These are phyloP conservation scores for Apiotrichum mycotoxinovorans DNA, from an alignment of 1,284 basidiomycete species.

Conservation along the genomic window DNA sequence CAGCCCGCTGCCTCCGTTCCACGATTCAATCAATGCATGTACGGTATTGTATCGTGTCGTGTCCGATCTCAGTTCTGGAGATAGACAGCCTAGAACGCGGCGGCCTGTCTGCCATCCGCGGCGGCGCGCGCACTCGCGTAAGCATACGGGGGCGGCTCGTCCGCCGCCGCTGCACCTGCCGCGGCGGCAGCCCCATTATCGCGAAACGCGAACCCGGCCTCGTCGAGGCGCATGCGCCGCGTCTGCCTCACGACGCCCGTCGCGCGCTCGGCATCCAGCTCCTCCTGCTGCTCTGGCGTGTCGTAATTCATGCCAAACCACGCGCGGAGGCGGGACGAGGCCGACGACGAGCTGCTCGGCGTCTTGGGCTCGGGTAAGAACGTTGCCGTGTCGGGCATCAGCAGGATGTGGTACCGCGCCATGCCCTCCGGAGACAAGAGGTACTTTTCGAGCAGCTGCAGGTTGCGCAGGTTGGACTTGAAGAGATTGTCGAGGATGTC, in stretches of 20 bases:
- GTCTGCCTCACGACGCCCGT: conserved; percentile 37
- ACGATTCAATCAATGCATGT: too few species aligned
- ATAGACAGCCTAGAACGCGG: too few species aligned
- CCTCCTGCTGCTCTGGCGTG: conserved; percentile 11
- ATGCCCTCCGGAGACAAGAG: conserved; percentile 31
- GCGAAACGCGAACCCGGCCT: conserved; percentile 25
- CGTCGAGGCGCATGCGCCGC: conserved; percentile 42
- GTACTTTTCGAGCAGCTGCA: conserved; percentile 43
- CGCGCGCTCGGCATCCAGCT: conserved; percentile 30
- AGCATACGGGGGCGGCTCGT: too few species aligned
- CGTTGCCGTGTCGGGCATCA: conserved; percentile 45
- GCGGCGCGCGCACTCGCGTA: too few species aligned
- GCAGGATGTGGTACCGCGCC: conserved; percentile 42
- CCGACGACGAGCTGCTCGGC: neutral
- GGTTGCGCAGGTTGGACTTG: conserved; percentile 50
- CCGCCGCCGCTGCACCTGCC: neutral
- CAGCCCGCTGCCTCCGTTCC: too few species aligned
- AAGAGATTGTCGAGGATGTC: conserved; percentile 51
- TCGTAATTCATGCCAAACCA: conserved; percentile 19
- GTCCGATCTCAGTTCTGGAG: too few species aligned
- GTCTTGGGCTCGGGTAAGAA: conserved; percentile 40
- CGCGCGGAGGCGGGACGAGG: conserved; percentile 3
- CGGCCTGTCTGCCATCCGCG: too few species aligned
- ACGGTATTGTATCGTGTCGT: too few species aligned
- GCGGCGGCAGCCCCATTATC: neutral